phyloP scores from a whole-genome alignment of 768 basidiomycete genomes.

The Baorangia bicolor region DNA sequence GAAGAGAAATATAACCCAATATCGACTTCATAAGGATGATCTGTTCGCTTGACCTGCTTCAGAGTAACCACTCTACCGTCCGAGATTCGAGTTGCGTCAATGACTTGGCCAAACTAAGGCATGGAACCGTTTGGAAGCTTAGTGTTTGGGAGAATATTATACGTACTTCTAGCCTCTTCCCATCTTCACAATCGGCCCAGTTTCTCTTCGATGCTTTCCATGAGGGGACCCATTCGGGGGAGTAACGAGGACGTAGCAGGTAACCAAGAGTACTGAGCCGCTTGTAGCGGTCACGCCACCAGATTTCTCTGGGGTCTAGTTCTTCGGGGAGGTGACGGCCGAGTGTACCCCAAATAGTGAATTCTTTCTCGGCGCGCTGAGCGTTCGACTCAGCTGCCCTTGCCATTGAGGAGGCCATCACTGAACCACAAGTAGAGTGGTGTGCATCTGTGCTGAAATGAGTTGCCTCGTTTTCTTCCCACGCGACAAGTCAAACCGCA shows the following conservation, averaged over 20 bases:
- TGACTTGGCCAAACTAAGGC: background rate
- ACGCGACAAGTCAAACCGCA: no score
- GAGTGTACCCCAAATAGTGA: background rate
- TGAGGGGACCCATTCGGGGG: slow-evolving; percentile 10
- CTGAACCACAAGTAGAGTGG: no score
- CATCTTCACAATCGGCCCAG: background rate
- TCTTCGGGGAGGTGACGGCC: background rate
- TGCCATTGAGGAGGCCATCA: background rate
- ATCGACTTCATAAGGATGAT: slow-evolving; percentile 22
- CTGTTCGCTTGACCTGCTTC: slow-evolving; percentile 21
- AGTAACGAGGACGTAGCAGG: slow-evolving; percentile 13
- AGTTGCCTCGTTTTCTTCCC: no score
- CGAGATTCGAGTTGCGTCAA: slow-evolving; percentile 32
- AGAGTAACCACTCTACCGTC: slow-evolving; percentile 30
- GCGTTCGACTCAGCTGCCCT: background rate
- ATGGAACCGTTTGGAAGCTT: no score
- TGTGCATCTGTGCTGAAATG: no score
- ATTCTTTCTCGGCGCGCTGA: background rate
- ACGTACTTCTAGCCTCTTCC: background rate
- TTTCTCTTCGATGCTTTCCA: background rate
- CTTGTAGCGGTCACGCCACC: slow-evolving; percentile 12
- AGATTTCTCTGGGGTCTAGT: slow-evolving; percentile 5
- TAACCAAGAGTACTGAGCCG: slow-evolving; percentile 6
- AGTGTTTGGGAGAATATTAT: background rate
- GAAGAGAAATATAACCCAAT: slow-evolving; percentile 24